Conservation (phyloP, 2,329 filamentous ascomycete genomes). For the Ophiostoma quercus region DNA sequence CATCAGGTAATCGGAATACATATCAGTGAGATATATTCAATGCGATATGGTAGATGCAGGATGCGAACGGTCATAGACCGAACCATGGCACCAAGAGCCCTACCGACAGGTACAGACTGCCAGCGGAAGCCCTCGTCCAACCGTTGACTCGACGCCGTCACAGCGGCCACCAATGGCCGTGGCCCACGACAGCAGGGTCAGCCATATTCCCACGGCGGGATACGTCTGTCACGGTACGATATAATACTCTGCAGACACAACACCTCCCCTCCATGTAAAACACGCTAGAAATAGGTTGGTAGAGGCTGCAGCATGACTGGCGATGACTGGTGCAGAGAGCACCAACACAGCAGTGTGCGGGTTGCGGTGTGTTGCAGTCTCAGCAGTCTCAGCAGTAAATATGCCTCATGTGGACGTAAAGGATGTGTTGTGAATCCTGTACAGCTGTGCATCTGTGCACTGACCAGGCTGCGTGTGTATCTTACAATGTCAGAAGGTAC, state of each 20-base stretch:
- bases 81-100: neutral
- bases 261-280: slow-evolving; percentile 21
- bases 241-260: neutral
- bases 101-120: neutral
- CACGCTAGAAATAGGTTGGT: slow-evolving; percentile 16
- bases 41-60: neutral
- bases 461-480: neutral
- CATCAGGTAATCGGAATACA: neutral
- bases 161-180: slow-evolving; percentile 14
- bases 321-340: neutral
- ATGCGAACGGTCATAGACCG: neutral
- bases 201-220: neutral
- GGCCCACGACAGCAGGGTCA: slow-evolving; percentile 11
- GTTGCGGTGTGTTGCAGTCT: slow-evolving; percentile 10
- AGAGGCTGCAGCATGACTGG: slow-evolving; percentile 16
- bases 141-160: slow-evolving; percentile 7
- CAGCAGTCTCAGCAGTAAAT: neutral
- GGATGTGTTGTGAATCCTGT: neutral
- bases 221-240: neutral
- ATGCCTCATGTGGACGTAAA: neutral
- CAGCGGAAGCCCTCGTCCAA: neutral
- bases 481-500: neutral
- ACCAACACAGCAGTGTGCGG: slow-evolving; percentile 17
- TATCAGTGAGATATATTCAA: neutral
- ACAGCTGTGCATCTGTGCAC: neutral